Percentiles rank a stretch among this genome's conserved stretches.
Conservation (phyloP, 2,329 filamentous ascomycete genomes). For the Dothistroma pini region DNA sequence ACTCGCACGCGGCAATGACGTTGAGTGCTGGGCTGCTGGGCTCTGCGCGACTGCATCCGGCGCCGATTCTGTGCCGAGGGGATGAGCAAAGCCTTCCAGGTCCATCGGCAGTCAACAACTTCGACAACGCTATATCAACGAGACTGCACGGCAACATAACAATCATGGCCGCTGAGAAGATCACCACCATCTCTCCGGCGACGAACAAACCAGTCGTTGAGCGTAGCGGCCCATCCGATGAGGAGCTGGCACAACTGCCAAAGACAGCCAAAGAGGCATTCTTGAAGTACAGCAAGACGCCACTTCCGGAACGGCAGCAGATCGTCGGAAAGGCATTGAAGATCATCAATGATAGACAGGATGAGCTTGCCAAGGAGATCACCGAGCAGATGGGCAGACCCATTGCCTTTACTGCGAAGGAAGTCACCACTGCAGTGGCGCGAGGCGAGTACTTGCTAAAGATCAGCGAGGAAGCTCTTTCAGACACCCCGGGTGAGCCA, state of each 20-base stretch:
- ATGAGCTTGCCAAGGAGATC: conserved; percentile 78
- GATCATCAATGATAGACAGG: conserved; percentile 65
- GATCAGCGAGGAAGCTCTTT: conserved; percentile 72
- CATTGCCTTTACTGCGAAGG: conserved; percentile 78
- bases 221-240: conserved; percentile 67
- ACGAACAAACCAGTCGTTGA: conserved; percentile 82
- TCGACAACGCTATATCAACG: not conserved
- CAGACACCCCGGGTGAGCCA: conserved; percentile 74
- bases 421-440: conserved; percentile 80
- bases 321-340: conserved; percentile 78
- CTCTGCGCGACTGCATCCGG: not conserved
- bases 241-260: conserved; percentile 70
- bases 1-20: not conserved
- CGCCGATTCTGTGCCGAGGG: not conserved
- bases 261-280: conserved; percentile 71
- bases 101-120: not conserved
- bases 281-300: conserved; percentile 69
- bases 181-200: conserved; percentile 81
- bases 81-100: not conserved
- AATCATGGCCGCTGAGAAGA: conserved; percentile 53
- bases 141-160: not conserved
- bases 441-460: conserved; percentile 82
- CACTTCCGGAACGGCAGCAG: conserved; percentile 68
- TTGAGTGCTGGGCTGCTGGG: not conserved
- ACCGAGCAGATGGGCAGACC: conserved; percentile 95